These are phyloP conservation scores for Solanum gracilifrons DNA, from an alignment of 257 asterid species.

Conservation along the genomic window DNA sequence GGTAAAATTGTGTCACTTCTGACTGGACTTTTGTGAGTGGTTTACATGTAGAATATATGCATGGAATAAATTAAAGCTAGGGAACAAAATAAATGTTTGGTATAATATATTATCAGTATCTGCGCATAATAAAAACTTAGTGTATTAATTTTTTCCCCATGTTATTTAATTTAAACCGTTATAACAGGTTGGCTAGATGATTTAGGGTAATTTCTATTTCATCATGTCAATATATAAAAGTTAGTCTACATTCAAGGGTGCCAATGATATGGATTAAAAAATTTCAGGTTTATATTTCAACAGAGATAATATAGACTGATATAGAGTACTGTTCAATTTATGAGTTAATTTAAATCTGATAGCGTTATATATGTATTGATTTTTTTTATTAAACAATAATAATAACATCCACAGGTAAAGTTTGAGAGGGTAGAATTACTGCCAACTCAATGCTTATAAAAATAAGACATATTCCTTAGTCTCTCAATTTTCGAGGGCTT, in stretches of 20 bases:
- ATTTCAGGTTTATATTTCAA: rapidly evolving
- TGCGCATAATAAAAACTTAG: not conserved
- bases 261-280: not conserved
- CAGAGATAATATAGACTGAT: not conserved
- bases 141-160: not conserved
- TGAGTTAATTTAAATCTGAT: not conserved
- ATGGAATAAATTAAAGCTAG: not conserved
- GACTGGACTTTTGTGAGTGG: not conserved
- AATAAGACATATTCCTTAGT: no score
- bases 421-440: no score
- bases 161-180: not conserved
- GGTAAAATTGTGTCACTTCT: not conserved
- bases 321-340: not conserved
- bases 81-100: not conserved
- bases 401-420: no score
- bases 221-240: not conserved
- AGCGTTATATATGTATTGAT: not conserved
- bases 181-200: no score
- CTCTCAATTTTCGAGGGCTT: no score
- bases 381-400: not conserved
- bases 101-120: not conserved
- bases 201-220: not conserved
- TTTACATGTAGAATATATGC: not conserved
- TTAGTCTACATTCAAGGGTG: not conserved
- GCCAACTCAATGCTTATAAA: no score